Evolutionary conservation across 108 stramenopile species (phyloP), one percentile per base, ranked within the genome.

Genomic region (Pseudonitzschia multistriata): DNA sequence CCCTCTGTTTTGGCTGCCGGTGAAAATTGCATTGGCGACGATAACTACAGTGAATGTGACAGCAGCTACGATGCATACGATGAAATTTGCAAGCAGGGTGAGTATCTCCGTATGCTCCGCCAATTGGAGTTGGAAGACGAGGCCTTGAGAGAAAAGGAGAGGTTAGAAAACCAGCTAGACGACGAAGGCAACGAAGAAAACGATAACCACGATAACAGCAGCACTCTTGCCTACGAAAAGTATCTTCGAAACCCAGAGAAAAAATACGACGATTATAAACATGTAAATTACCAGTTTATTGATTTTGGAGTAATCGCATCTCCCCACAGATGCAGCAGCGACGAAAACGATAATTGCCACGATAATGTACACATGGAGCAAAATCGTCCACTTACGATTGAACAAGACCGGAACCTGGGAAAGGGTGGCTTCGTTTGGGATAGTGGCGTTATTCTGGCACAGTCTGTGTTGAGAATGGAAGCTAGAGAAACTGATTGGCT

Each of bases 351-450:
- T 3, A 37, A 11, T 14, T 17, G 25, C n/a, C 40, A 28, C 31
- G 63, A 42, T 45, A 57, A 25, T 0, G 30, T 10, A 13, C 22
- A 24, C 6, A 0, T 10, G 21, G 22, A 29, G 11, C 27, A 57
- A 29, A 15, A 25, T 35, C 34, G 67, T 5, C 65, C 67, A 5
- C 39, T 93, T 11, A 62, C 89, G 42, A 72, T 94, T 48, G 79
- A 89, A 66, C 93, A 94, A 65, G 81, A 88, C 27, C 85, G 86
- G 34, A 13, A 24, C 4, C 37, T 90, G 7, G 90, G 90, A 66
- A 94, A 94, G 70, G 93, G 93, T 27, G 93, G 90, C 0, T 67
- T 91, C 0, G 81, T 85, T 53, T 94, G 93, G 93, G 90, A 91
- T 79, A 88, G 90, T 11, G 90, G 77, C 19, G 88, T 83, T 55